Evolutionary conservation across 345 rosid species (phyloP).

Genomic region (Microthlaspi erraticum): DNA sequence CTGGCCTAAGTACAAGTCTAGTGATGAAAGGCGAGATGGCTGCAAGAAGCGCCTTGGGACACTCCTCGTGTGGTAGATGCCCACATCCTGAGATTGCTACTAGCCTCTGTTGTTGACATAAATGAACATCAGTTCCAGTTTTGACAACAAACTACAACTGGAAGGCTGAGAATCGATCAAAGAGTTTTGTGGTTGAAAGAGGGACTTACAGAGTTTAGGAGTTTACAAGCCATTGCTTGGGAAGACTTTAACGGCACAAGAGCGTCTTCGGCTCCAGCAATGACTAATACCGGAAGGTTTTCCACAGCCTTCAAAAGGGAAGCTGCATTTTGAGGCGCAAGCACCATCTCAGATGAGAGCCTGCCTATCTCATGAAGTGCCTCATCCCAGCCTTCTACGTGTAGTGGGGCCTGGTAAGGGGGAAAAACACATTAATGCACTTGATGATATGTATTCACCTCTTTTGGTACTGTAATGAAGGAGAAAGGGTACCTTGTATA

Average conservation of each 20-base stretch:
- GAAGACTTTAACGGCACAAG: constrained; percentile 77
- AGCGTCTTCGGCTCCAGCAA: constrained; percentile 80
- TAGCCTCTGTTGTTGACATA: constrained; percentile 62
- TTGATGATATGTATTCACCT: background rate
- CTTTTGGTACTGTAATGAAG: too few species aligned
- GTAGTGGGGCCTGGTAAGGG: constrained; percentile 64
- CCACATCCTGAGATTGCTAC: constrained; percentile 90
- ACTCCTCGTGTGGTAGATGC: constrained; percentile 91
- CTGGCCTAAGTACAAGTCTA: constrained; percentile 57
- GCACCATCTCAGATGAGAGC: constrained; percentile 72
- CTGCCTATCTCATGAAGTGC: constrained; percentile 85
- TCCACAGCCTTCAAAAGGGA: constrained; percentile 63
- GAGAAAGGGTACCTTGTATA: too few species aligned
- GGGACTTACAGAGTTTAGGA: constrained; percentile 83
- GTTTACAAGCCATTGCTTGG: constrained; percentile 72
- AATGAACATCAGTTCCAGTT: constrained; percentile 22
- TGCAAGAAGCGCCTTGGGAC: constrained; percentile 84
- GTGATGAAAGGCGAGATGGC: constrained; percentile 74
- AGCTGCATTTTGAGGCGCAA: constrained; percentile 58
- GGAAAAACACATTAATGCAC: constrained; percentile 1
- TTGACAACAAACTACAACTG: constrained; percentile 3
- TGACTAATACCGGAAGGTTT: constrained; percentile 69
- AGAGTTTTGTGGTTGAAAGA: background rate
- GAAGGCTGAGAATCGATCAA: too few species aligned
- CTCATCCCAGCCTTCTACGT: constrained; percentile 89